Evolutionary conservation across 352 stramenopile species (phyloP).

Genomic region (Globisporangium lucens): DNA sequence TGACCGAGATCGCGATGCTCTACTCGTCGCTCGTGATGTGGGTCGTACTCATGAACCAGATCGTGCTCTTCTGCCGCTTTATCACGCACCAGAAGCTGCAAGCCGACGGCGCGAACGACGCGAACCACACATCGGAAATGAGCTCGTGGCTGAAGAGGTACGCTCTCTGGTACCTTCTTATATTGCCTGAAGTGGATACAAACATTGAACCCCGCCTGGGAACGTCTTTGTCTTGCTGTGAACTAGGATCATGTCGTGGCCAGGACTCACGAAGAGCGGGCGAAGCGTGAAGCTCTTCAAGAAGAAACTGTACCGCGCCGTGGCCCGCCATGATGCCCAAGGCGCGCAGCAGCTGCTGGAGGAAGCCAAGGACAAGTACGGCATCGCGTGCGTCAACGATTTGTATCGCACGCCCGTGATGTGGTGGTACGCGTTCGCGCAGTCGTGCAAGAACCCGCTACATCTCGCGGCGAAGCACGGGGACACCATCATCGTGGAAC

Average conservation of each 20-base stretch:
- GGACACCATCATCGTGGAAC: constrained; percentile 50
- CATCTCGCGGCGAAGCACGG: constrained; percentile 64
- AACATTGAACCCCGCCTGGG: neutral
- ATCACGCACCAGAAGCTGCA: constrained; percentile 75
- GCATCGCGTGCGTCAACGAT: constrained; percentile 31
- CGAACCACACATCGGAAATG: constrained; percentile 58
- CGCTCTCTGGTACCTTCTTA: neutral
- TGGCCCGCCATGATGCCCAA: constrained; percentile 43
- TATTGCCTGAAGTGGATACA: neutral
- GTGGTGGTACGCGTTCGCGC: constrained; percentile 63
- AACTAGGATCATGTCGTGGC: constrained; percentile 33
- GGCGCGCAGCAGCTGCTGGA: constrained; percentile 41
- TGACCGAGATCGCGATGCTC: constrained; percentile 46
- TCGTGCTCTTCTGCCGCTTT: constrained; percentile 71
- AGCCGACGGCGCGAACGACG: constrained; percentile 58
- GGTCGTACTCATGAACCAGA: constrained; percentile 56
- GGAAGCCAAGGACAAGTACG: constrained; percentile 29
- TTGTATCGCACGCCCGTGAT: constrained; percentile 49
- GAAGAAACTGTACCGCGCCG: constrained; percentile 61
- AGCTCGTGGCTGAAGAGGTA: constrained; percentile 36
- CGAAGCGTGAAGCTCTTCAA: constrained; percentile 48
- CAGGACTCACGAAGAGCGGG: constrained; percentile 23
- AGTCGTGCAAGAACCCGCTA: constrained; percentile 72
- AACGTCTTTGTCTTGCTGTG: neutral
- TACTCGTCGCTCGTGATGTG: constrained; percentile 57